Evolutionary conservation across 306 rosid species (phyloP), one percentile per base, ranked within the genome.

Genomic region (Comarum palustre): DNA sequence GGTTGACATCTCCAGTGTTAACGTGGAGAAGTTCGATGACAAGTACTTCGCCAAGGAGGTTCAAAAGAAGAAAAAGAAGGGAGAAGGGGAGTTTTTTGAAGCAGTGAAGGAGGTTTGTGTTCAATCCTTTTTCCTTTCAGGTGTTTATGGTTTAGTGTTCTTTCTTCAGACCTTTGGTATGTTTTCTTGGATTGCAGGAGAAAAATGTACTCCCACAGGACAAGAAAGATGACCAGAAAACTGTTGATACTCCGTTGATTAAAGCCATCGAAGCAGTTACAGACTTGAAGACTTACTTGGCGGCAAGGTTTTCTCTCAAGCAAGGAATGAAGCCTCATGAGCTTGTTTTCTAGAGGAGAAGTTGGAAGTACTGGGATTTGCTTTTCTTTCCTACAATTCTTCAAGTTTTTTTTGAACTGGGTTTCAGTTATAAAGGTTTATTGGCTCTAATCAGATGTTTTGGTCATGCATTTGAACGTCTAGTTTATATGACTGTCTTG

Each of bases 251-350:
- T 19, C 67, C 67, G 34, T 32, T 61, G 45, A 61, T 61, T 61
- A 19, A 32, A 17, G 67, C 67, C 25, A 61, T 61, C 0, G 67
- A 61, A 22, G 67, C 45, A 61, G 67, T 61, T 61, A 1, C 42
- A 17, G 67, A 61, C 11, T 61, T 61, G 67, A 61, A 61, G 67
- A 61, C 45, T 61, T 61, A 61, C 10, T 61, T 61, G 67, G 22
- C 25, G 17, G 45, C 67, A 17, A 61, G 67, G 67, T 61, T 61
- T 61, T 61, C 67, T 32, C 67, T 61, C 43, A 61, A 61, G 41
- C 67, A 61, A 16, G 67, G 67, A 61, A 61, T 61, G 67, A 61
- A 61, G 67, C 67, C 67, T 8, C 67, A 61, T 32, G 67, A 61
- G 43, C 67, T 61, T 34, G 14, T 34, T 7, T 61, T 61, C 43